phyloP scores from a whole-genome alignment of 495 filamentous ascomycete genomes.

The Pseudoneurospora amorphoporcata region DNA sequence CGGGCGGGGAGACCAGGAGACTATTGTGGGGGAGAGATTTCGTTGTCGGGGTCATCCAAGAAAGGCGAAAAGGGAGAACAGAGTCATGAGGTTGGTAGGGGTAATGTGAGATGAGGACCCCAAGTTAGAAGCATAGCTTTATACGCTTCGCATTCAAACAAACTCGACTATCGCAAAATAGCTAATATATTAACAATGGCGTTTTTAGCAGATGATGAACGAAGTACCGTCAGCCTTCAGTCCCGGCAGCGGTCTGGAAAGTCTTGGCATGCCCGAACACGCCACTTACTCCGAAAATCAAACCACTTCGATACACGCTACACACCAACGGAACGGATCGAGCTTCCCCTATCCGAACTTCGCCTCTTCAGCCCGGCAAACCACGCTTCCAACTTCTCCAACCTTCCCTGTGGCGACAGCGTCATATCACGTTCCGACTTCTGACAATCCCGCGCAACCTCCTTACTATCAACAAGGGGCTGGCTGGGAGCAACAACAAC shows the following conservation, averaged over 20 bases:
- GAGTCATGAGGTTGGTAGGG: background rate
- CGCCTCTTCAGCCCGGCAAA: background rate
- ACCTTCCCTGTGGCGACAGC: background rate
- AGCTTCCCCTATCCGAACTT: background rate
- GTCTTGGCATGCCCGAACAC: background rate
- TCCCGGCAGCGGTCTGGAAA: background rate
- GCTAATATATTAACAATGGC: background rate
- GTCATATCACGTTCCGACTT: background rate
- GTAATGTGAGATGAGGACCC: background rate
- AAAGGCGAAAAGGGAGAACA: background rate
- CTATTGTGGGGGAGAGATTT: background rate
- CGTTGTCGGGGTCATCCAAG: background rate
- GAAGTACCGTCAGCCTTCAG: background rate
- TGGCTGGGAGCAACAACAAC: background rate
- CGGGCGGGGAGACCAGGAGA: background rate
- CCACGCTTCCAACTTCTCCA: background rate
- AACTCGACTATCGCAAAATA: background rate
- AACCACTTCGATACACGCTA: background rate
- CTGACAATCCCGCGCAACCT: background rate
- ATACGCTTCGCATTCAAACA: background rate
- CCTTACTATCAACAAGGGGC: background rate
- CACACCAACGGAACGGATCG: background rate
- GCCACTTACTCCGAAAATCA: background rate
- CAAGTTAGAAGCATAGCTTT: background rate
- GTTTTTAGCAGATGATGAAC: background rate